Conservation (phyloP, 768 basidiomycete species). For the Tremella yokohamensis region DNA sequence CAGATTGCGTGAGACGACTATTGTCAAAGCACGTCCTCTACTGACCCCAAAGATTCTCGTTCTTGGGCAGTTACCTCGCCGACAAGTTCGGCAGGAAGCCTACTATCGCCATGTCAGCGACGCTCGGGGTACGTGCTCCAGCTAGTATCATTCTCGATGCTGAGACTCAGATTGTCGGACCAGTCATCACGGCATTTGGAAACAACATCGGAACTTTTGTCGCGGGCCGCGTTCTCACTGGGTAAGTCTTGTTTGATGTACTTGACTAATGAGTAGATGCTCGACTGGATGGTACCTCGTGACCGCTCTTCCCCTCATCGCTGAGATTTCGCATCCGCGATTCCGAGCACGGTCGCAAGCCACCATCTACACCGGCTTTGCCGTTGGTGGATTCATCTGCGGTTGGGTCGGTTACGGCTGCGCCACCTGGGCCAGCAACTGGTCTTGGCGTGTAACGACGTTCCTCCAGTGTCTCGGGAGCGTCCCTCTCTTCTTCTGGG, state of each 20-base stretch:
- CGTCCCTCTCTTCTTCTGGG: slow-evolving; percentile 53
- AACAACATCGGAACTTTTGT: slow-evolving; percentile 28
- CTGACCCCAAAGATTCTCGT: slow-evolving; percentile 6
- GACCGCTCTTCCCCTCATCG: background rate
- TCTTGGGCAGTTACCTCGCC: background rate
- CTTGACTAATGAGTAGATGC: background rate
- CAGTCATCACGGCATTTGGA: slow-evolving; percentile 17
- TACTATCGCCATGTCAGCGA: background rate
- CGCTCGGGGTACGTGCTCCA: background rate
- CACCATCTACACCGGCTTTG: slow-evolving; percentile 10
- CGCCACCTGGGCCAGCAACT: slow-evolving; percentile 20
- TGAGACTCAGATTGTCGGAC: slow-evolving; percentile 10
- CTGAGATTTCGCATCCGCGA: slow-evolving; percentile 8
- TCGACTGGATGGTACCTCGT: background rate
- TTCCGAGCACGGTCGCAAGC: slow-evolving; percentile 7
- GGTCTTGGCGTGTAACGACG: slow-evolving; percentile 61
- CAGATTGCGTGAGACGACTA: background rate
- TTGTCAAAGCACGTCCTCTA: slow-evolving; percentile 17
- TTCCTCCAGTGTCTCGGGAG: slow-evolving; percentile 31
- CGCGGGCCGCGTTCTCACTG: slow-evolving; percentile 51
- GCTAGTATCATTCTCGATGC: background rate
- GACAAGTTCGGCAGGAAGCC: background rate
- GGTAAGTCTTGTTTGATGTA: slow-evolving; percentile 46
- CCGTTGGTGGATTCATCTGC: slow-evolving; percentile 14
- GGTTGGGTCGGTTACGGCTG: slow-evolving; percentile 19